phyloP scores from a whole-genome alignment of 202 grass and related monocot species.

The Sporobolus alterniflorus region DNA sequence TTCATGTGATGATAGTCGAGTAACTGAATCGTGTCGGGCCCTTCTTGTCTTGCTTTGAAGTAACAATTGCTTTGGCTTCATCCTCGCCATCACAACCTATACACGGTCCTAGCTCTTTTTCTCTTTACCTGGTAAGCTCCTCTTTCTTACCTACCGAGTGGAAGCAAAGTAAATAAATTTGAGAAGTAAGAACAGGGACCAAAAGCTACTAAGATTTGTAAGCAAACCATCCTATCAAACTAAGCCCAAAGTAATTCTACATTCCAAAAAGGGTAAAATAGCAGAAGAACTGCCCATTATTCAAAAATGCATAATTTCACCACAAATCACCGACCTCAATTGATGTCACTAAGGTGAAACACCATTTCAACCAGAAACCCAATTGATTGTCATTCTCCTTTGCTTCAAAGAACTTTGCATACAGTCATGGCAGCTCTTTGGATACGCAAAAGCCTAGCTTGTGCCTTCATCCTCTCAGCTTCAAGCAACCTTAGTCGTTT shows the following conservation, averaged over 20 bases:
- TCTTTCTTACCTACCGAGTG: background rate
- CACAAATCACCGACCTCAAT: background rate
- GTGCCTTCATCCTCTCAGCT: slow-evolving; percentile 85
- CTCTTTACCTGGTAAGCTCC: background rate
- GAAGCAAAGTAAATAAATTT: slow-evolving; percentile 8
- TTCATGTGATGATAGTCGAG: slow-evolving; percentile 73
- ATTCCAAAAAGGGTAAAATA: background rate
- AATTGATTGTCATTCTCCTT: slow-evolving; percentile 67
- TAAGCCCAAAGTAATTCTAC: background rate
- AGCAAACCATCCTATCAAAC: background rate
- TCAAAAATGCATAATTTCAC: background rate
- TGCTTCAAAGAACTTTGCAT: slow-evolving; percentile 89
- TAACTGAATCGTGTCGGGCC: slow-evolving; percentile 72
- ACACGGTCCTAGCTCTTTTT: background rate
- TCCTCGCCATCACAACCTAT: slow-evolving; percentile 71
- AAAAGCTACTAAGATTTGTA: slow-evolving; percentile 1
- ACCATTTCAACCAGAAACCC: background rate
- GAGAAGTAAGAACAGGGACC: background rate
- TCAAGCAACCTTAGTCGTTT: slow-evolving; percentile 81
- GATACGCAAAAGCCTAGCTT: slow-evolving; percentile 71
- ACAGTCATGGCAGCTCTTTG: slow-evolving; percentile 69
- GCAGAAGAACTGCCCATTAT: background rate
- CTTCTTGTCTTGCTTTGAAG: slow-evolving; percentile 97
- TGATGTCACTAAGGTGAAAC: background rate
- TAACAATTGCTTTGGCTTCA: slow-evolving; percentile 92